These are phyloP conservation scores for Collybia nuda DNA, from an alignment of 768 basidiomycete genomes.

Conservation along the genomic window DNA sequence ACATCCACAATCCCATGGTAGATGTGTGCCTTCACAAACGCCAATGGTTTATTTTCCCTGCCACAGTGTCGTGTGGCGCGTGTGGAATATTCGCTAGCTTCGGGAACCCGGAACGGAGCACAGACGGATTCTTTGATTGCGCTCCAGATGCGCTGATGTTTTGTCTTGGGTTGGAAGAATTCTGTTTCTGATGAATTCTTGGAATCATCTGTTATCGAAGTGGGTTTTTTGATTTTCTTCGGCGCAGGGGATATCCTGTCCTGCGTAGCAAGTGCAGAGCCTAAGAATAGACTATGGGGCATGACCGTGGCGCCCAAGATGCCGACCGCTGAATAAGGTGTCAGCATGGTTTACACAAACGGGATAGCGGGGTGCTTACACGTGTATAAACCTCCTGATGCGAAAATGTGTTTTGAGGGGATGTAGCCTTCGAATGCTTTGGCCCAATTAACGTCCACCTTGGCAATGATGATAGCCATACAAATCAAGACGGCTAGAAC, in stretches of 20 bases:
- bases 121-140: slow-evolving; percentile 23
- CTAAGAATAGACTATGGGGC: slow-evolving; percentile 92
- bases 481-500: slow-evolving; percentile 73
- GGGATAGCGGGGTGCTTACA: slow-evolving; percentile 37
- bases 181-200: slow-evolving; percentile 8
- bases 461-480: slow-evolving; percentile 76
- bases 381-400: slow-evolving; percentile 59
- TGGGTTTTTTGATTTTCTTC: slow-evolving; percentile 18
- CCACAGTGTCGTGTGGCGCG: slow-evolving; percentile 49
- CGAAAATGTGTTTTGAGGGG: slow-evolving; percentile 65
- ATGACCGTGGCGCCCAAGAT: slow-evolving; percentile 86
- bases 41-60: slow-evolving; percentile 52
- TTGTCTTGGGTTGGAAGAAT: neutral
- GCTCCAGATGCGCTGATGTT: slow-evolving; percentile 9
- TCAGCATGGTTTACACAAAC: neutral
- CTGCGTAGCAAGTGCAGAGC: slow-evolving; percentile 83
- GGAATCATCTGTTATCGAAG: slow-evolving; percentile 9
- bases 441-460: slow-evolving; percentile 69
- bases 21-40: slow-evolving; percentile 62
- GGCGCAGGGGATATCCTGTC: slow-evolving; percentile 54
- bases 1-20: slow-evolving; percentile 69
- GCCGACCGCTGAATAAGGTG: slow-evolving; percentile 51
- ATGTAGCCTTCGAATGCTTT: slow-evolving; percentile 74
- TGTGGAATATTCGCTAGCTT: slow-evolving; percentile 28
- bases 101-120: slow-evolving; percentile 37